Conservation (phyloP, 1,284 basidiomycete genomes). For the Malassezia arunalokei region DNA sequence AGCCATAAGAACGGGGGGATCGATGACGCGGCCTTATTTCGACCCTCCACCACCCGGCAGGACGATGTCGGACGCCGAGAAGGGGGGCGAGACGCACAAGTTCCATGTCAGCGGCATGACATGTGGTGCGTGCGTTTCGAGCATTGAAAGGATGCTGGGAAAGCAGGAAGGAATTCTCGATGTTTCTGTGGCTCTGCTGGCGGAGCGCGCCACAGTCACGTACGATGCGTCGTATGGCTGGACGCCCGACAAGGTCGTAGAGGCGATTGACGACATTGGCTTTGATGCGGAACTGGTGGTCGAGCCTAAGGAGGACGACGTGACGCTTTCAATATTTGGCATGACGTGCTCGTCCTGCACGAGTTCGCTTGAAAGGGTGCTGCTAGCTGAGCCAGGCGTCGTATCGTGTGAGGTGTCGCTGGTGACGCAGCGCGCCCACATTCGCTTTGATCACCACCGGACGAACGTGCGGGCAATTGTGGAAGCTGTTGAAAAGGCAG, state of each 20-base stretch:
- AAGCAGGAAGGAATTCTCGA: slow-evolving; percentile 71
- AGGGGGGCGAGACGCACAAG: neutral
- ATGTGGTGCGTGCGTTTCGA: slow-evolving; percentile 74
- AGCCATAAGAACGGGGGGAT: neutral
- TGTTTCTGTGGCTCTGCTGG: slow-evolving; percentile 80
- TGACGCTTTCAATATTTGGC: slow-evolving; percentile 62
- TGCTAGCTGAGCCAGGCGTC: slow-evolving; percentile 54
- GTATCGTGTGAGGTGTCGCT: slow-evolving; percentile 27
- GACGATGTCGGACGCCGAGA: neutral
- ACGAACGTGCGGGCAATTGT: slow-evolving; percentile 33
- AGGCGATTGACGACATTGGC: slow-evolving; percentile 84
- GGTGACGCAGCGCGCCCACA: slow-evolving; percentile 26
- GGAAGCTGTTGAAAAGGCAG: slow-evolving; percentile 58
- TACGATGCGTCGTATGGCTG: slow-evolving; percentile 64
- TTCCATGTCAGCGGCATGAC: slow-evolving; percentile 84
- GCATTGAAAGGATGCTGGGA: slow-evolving; percentile 85
- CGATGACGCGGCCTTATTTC: neutral
- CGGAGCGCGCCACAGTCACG: slow-evolving; percentile 80
- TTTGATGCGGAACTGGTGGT: slow-evolving; percentile 58
- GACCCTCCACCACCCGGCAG: neutral
- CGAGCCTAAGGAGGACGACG: slow-evolving; percentile 8
- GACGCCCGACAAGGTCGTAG: slow-evolving; percentile 56
- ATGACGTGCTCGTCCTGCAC: slow-evolving; percentile 80
- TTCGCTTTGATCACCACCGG: slow-evolving; percentile 25
- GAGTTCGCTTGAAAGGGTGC: slow-evolving; percentile 61